These are phyloP conservation scores for Aspergillus diversus DNA, from an alignment of 495 filamentous ascomycete genomes.

Conservation along the genomic window DNA sequence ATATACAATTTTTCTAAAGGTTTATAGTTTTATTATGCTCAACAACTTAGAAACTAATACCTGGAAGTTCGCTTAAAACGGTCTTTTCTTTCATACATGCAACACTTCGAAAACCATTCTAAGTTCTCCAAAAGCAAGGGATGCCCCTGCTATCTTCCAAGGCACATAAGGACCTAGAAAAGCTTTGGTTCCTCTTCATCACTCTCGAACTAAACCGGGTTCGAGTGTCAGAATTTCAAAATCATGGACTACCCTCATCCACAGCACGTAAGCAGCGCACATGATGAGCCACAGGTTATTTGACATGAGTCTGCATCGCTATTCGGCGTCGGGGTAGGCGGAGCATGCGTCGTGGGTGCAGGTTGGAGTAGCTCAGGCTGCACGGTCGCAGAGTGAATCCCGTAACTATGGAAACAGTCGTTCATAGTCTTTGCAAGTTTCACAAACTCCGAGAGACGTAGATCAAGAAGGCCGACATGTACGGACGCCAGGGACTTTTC, in stretches of 20 bases:
- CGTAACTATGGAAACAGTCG: constrained; percentile 58
- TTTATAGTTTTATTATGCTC: no score
- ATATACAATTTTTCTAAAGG: no score
- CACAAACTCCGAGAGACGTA: constrained; percentile 39
- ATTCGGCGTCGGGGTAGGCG: neutral
- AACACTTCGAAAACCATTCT: no score
- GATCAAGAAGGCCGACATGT: constrained; percentile 46
- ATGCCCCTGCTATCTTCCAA: no score
- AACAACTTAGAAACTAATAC: no score
- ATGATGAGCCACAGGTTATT: constrained; percentile 36
- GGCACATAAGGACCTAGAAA: no score
- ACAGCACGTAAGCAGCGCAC: constrained; percentile 40
- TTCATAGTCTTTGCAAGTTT: constrained; percentile 45
- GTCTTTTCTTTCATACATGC: no score
- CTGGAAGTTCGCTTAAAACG: no score
- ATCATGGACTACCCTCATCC: constrained; percentile 17
- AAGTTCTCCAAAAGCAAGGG: no score
- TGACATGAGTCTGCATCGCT: constrained; percentile 30
- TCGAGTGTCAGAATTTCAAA: no score
- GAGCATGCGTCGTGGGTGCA: neutral
- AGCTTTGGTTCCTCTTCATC: no score
- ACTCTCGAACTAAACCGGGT: no score
- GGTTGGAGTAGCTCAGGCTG: constrained; percentile 43
- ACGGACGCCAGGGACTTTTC: constrained; percentile 53
- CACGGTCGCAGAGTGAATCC: constrained; percentile 53